Base-by-base conservation (phyloP, 345 rosid genomes). In the Boechera divaricarpa region DNA sequence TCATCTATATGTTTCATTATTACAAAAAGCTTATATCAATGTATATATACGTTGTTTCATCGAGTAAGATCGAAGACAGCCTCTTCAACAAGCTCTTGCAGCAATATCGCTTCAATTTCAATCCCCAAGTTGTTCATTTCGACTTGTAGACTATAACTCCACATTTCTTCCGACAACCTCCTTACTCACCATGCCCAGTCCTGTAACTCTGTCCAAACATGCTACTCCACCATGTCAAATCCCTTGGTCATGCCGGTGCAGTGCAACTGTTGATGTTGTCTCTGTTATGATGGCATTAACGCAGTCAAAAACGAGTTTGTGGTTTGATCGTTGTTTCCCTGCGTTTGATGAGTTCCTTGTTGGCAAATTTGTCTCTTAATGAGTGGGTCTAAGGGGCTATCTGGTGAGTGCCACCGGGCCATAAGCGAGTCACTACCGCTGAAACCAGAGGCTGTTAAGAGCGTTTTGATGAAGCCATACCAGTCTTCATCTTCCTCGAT, bases 31-130 rank as follows among this genome's bases (percentile, higher is more conserved):
- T 67, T 47, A 29, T 38, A 66, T 35, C 45, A 76, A 59, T 44
- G 63, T 57, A 44, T 69, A 57, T 61, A 45, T 77, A 57, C 71
- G 24, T 31, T 49, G 56, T 78, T 65, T 73, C 54, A 79, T 62
- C 26, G 38, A 42, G 85, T 79, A 75, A 89, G 65, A 63, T 87
- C 89, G 21, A 77, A 79, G 65, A 93, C 91, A 33, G 91, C 85
- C 75, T 96, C 98, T 73, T 87, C 87, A 74, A 93, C 87, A 39
- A 93, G 90, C 73, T 96, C 97, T 68, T 86, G 83, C 70, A 93
- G 82, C 83, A 96, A 76, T 62, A 77, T 82, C 81, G 80, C 67
- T 79, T 87, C 93, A 64, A 93, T 87, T 63, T 89, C 90, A 66
- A 47, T 36, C 47, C 89, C 85, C 73, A 89, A 55, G 44, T 75